Percentiles rank a stretch among this genome's conserved stretches.
Conservation (phyloP, 2,329 filamentous ascomycete species). For the Hypoxylon sp. region DNA sequence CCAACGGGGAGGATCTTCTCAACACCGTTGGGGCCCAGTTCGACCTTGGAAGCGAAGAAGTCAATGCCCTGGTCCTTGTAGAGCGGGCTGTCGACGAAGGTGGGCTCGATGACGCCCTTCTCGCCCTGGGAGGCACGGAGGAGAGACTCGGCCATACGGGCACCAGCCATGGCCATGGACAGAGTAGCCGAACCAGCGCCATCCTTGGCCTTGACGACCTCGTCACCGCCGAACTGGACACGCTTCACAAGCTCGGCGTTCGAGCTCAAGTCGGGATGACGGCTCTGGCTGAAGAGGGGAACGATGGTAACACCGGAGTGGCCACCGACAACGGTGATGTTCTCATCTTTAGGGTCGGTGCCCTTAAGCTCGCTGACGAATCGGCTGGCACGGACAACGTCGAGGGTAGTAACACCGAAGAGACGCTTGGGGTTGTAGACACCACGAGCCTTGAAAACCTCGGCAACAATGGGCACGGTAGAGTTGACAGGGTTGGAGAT, state of each 20-base stretch:
- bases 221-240: conserved; percentile 98
- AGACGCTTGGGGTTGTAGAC: conserved; percentile 99
- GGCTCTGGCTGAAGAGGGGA: conserved; percentile 95
- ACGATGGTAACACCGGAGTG: conserved; percentile 99
- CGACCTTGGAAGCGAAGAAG: conserved; percentile 96
- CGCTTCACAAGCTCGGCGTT: conserved; percentile 87
- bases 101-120: conserved; percentile 95
- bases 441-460: conserved; percentile 94
- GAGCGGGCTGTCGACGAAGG: conserved; percentile 95
- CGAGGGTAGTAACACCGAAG: conserved; percentile 99
- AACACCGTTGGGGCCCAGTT: conserved; percentile 96
- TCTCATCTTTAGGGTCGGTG: conserved; percentile 92
- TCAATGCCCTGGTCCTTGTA: conserved; percentile 99
- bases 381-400: conserved; percentile 96
- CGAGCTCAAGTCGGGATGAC: conserved; percentile 85
- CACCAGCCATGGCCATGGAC: conserved; percentile 98
- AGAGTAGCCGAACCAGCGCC: conserved; percentile 97
- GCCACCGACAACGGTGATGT: conserved; percentile 95
- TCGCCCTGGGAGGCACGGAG: conserved; percentile 93
- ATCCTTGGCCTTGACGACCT: conserved; percentile 99
- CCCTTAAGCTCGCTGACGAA: conserved; percentile 97
- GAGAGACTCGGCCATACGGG: conserved; percentile 87
- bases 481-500: conserved; percentile 99
- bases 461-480: conserved; percentile 96
- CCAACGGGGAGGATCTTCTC: conserved; percentile 93